Evolutionary conservation across 2,329 filamentous ascomycete species (phyloP), one percentile per base, ranked within the genome.

Genomic region (Trichoderma lentiforme): DNA sequence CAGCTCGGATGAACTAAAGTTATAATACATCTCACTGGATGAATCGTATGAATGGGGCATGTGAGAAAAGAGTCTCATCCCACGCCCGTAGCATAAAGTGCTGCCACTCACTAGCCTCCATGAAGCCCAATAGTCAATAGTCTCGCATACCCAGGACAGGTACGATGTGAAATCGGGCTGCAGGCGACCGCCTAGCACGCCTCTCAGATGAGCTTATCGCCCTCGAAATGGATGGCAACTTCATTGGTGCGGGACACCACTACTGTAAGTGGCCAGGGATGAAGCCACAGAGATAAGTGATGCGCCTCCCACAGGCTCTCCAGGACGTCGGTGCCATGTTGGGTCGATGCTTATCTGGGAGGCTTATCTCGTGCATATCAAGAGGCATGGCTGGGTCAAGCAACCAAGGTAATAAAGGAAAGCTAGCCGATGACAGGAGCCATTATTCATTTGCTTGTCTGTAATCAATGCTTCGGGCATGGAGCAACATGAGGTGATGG

Each of bases 211-310:
- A 72, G 71, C 71, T 72, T 72, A 72, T 69, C 71, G 64, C 71
- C 64, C 61, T 47, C 39, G 30, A 47, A 34, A 66, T 66, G 56
- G 51, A 72, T 69, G 47, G 64, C 32, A 32, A 71, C 64, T 39
- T 43, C 11, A 51, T 58, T 69, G 58, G 71, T 30, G 57, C 43
- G 57, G 57, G 63, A 21, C 64, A 26, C 18, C 51, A n/a, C 6
- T 58, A 8, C 14, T 39, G 14, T 18, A 47, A 63, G 64, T 72
- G 71, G 24, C 30, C 62, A 56, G 64, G 71, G 32, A 36, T 28
- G 69, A 61, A 65, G 70, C 70, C 70, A 71, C 53, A 67, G 32
- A 67, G 71, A 72, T 72, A 72, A 72, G 71, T 68, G 43, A 51
- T 68, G 32, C 57, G 47, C 26, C 64, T 72, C 70, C 70, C 71